phyloP scores from a whole-genome alignment of 192 early-diverging fungal species.

The Backusella sp. region DNA sequence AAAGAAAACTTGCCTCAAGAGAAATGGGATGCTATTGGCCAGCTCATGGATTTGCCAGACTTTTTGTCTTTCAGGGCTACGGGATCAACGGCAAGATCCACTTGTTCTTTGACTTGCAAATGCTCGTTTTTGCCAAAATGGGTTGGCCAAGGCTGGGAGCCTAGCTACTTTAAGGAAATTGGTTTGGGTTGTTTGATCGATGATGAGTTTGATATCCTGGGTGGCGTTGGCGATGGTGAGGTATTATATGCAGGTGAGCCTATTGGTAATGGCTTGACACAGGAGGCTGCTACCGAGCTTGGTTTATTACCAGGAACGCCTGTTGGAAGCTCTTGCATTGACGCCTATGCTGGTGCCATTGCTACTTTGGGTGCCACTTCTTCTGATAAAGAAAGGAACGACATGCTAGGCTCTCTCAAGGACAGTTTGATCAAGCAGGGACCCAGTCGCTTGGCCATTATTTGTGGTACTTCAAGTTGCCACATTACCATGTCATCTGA shows the following conservation, averaged over 20 bases:
- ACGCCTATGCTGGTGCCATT: conserved; percentile 73
- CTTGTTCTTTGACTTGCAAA: conserved; percentile 70
- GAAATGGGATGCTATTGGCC: conserved; percentile 44
- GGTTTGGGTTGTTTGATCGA: conserved; percentile 53
- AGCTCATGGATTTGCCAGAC: conserved; percentile 74
- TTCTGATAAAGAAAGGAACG: conserved; percentile 21
- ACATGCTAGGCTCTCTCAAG: not conserved
- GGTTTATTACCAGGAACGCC: conserved; percentile 50
- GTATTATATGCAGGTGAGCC: conserved; percentile 50
- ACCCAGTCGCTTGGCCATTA: conserved; percentile 52
- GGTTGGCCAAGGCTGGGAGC: conserved; percentile 53
- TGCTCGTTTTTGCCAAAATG: conserved; percentile 53
- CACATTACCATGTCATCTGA: conserved; percentile 57
- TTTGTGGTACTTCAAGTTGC: conserved; percentile 73
- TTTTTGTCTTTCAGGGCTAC: conserved; percentile 68
- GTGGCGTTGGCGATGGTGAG: conserved; percentile 37
- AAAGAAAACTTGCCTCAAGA: conserved; percentile 51
- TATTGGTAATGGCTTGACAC: conserved; percentile 51
- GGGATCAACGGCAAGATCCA: conserved; percentile 45
- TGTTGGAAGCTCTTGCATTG: conserved; percentile 68
- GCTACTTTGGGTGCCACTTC: conserved; percentile 48
- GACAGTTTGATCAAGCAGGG: not conserved
- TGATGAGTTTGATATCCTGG: conserved; percentile 41
- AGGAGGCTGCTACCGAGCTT: conserved; percentile 51
- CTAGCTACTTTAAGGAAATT: conserved; percentile 50